Conservation (phyloP, 2,329 filamentous ascomycete genomes). For the Neofusicoccum ribis region DNA sequence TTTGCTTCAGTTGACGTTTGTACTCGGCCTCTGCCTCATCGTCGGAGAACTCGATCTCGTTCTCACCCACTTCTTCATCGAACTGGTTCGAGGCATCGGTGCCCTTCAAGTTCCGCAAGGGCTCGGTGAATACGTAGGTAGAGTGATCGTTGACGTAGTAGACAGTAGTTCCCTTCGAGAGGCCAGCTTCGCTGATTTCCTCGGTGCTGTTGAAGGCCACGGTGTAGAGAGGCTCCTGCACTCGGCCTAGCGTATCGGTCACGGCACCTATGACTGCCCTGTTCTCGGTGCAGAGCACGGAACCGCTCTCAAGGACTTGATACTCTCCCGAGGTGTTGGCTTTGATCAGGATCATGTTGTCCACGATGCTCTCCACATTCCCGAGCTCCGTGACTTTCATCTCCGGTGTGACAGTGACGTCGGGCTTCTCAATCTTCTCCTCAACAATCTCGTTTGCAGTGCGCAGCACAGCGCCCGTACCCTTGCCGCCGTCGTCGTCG, state of each 20-base stretch:
- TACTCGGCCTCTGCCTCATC: slow-evolving; percentile 90
- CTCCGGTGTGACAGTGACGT: slow-evolving; percentile 73
- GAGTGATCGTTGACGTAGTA: slow-evolving; percentile 81
- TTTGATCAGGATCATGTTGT: slow-evolving; percentile 75
- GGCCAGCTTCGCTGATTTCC: slow-evolving; percentile 66
- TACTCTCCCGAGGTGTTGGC: slow-evolving; percentile 78
- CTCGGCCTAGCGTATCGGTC: slow-evolving; percentile 82
- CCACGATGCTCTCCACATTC: slow-evolving; percentile 72
- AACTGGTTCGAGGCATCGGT: slow-evolving; percentile 94
- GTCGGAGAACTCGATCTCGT: slow-evolving; percentile 94
- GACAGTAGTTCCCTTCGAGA: slow-evolving; percentile 69
- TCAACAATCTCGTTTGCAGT: slow-evolving; percentile 78
- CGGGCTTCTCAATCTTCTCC: slow-evolving; percentile 60
- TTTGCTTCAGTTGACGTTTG: slow-evolving; percentile 60
- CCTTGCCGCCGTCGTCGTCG: slow-evolving; percentile 75
- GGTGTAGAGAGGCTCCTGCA: slow-evolving; percentile 83
- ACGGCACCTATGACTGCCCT: slow-evolving; percentile 77
- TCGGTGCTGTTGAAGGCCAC: slow-evolving; percentile 70
- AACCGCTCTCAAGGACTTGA: slow-evolving; percentile 80
- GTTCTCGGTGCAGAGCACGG: slow-evolving; percentile 76
- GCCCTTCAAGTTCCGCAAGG: slow-evolving; percentile 75
- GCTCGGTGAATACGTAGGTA: slow-evolving; percentile 82
- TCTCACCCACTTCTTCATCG: slow-evolving; percentile 83
- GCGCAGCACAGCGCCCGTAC: slow-evolving; percentile 60
- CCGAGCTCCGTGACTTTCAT: slow-evolving; percentile 79